Percentiles rank a stretch among this genome's conserved stretches.
Conservation (phyloP, 495 filamentous ascomycete species). For the Massariosphaeria phaeospora region DNA sequence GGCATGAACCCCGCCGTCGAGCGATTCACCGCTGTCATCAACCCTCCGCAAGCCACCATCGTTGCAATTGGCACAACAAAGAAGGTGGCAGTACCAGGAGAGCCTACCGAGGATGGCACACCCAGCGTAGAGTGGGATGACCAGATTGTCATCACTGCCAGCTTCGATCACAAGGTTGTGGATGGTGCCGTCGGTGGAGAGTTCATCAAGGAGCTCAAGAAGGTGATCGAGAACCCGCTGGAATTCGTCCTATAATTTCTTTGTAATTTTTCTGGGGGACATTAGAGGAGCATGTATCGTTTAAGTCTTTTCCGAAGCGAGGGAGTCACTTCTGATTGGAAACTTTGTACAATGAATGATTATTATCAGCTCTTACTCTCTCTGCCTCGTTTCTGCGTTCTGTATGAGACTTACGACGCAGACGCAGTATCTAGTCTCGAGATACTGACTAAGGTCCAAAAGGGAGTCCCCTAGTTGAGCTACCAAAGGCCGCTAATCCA, state of each 20-base stretch:
- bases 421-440: too few species aligned
- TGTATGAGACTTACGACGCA: too few species aligned
- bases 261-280: not conserved
- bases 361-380: conserved; percentile 1
- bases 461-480: too few species aligned
- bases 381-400: not conserved
- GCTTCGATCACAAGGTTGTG: conserved; percentile 96
- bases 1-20: conserved; percentile 97
- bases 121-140: conserved; percentile 84
- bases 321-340: not conserved
- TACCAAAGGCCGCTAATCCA: too few species aligned
- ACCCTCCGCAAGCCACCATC: conserved; percentile 95
- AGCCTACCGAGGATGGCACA: conserved; percentile 71
- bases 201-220: conserved; percentile 96
- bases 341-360: conserved; percentile 26
- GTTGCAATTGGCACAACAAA: conserved; percentile 89
- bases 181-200: conserved; percentile 94
- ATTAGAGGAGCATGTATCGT: conserved; percentile 2
- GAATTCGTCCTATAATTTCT: conserved; percentile 73
- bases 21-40: conserved; percentile 98
- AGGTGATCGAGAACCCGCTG: conserved; percentile 92
- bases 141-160: conserved; percentile 87
- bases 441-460: too few species aligned
- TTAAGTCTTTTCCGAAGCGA: conserved; percentile 6
- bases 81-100: conserved; percentile 87